Conservation (phyloP, 345 rosid species). For the Jatropha curcas region DNA sequence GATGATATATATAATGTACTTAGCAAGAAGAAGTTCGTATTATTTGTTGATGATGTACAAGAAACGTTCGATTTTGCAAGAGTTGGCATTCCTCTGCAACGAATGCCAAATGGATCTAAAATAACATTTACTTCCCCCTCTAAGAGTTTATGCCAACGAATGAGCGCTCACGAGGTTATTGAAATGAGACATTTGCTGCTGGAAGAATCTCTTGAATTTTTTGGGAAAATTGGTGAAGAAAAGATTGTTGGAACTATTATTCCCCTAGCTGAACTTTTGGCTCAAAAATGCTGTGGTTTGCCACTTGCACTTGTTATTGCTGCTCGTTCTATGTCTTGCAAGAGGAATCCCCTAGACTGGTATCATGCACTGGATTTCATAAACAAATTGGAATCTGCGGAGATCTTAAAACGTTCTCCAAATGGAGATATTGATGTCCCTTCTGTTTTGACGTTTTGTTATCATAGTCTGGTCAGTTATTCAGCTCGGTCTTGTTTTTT, state of each 20-base stretch:
- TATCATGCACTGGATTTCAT: constrained; percentile 1
- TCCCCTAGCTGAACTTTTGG: constrained; percentile 5
- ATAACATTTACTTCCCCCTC: not conserved
- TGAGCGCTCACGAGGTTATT: not conserved
- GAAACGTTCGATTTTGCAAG: not conserved
- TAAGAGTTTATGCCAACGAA: not conserved
- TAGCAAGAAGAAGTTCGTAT: not conserved
- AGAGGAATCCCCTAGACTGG: constrained; percentile 17
- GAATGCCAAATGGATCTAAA: not conserved
- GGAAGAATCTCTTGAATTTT: not conserved
- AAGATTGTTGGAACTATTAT: not conserved
- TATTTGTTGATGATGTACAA: constrained; percentile 16
- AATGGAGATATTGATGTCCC: not conserved
- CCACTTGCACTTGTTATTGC: constrained; percentile 22
- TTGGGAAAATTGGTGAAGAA: not conserved
- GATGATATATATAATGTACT: not conserved
- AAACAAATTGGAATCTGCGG: not conserved
- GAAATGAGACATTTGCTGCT: not conserved
- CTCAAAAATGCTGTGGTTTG: constrained; percentile 11
- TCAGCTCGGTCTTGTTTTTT: not conserved
- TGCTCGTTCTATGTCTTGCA: constrained; percentile 19
- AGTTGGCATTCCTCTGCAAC: not conserved
- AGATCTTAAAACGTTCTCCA: not conserved
- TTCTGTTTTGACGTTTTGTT: not conserved
- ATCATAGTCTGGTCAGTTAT: no score